Evolutionary conservation across 352 stramenopile species (phyloP).

Genomic region (Globisporangium iwayamae): DNA sequence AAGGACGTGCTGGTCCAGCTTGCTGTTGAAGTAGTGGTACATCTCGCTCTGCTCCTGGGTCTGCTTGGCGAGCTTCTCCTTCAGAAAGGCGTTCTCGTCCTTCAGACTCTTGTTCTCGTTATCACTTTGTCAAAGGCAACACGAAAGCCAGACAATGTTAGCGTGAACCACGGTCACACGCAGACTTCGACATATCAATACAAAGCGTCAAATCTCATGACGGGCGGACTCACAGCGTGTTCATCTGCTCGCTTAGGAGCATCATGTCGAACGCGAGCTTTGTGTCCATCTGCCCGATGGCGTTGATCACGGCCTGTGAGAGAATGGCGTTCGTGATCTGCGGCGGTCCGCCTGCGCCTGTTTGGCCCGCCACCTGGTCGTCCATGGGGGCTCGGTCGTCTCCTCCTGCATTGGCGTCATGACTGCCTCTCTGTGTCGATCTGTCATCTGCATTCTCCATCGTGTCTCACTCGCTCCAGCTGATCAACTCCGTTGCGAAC

Average conservation of each 20-base stretch:
- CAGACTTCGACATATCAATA: too few relatives aligned
- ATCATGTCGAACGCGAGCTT: constrained; percentile 68
- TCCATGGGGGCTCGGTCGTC: neutral
- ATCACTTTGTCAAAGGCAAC: constrained; percentile 18
- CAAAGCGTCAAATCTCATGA: too few relatives aligned
- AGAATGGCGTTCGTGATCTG: constrained; percentile 38
- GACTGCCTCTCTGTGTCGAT: neutral
- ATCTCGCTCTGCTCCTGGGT: constrained; percentile 73
- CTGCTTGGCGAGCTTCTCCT: constrained; percentile 34
- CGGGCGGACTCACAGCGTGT: constrained; percentile 13
- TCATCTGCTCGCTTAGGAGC: constrained; percentile 54
- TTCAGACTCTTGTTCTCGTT: constrained; percentile 31
- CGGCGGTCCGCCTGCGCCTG: neutral
- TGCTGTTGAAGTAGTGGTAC: constrained; percentile 86
- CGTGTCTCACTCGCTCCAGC: neutral
- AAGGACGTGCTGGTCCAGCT: constrained; percentile 75
- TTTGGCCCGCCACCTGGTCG: neutral
- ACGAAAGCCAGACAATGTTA: neutral
- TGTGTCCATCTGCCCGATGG: constrained; percentile 44
- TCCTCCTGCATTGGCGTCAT: neutral
- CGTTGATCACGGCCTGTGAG: constrained; percentile 36
- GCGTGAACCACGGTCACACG: neutral
- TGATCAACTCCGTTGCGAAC: neutral
- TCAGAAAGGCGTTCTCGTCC: constrained; percentile 47
- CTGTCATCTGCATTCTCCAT: constrained; percentile 1